Evolutionary conservation across 176 grass and related monocot genomes (phyloP).

Genomic region (Ensete ventricosum): DNA sequence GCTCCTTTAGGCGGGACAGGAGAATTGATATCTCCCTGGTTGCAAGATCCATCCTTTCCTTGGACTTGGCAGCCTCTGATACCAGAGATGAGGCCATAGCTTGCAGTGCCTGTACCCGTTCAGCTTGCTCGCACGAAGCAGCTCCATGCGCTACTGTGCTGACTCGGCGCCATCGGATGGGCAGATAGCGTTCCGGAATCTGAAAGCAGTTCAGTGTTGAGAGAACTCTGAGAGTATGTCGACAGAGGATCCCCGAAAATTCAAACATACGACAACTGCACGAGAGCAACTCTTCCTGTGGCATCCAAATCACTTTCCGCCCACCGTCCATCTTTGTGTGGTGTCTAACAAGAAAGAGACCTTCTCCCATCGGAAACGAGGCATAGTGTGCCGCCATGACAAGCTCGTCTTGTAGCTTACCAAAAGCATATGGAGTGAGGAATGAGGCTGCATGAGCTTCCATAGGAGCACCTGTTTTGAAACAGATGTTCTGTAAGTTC

Average conservation of each 20-base stretch:
- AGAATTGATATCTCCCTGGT: slow-evolving; percentile 40
- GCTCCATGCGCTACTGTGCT: slow-evolving; percentile 4
- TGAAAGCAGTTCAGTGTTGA: slow-evolving; percentile 43
- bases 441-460: slow-evolving; percentile 52
- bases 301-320: slow-evolving; percentile 40
- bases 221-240: slow-evolving; percentile 45
- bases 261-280: slow-evolving; percentile 68
- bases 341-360: slow-evolving; percentile 46
- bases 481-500: slow-evolving; percentile 30
- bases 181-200: slow-evolving; percentile 55
- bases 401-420: slow-evolving; percentile 65
- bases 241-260: slow-evolving; percentile 48
- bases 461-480: slow-evolving; percentile 57
- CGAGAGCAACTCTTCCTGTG: slow-evolving; percentile 49
- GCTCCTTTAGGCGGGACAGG: slow-evolving; percentile 40
- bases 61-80: slow-evolving; percentile 50
- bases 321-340: slow-evolving; percentile 27
- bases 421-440: slow-evolving; percentile 46
- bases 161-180: slow-evolving; percentile 34
- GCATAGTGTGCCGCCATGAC: slow-evolving; percentile 34
- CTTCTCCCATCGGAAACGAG: slow-evolving; percentile 41
- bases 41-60: slow-evolving; percentile 46
- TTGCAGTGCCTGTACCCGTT: slow-evolving; percentile 31
- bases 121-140: slow-evolving; percentile 18
- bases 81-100: slow-evolving; percentile 40